Evolutionary conservation across 805 yeast genomes (phyloP).

Genomic region (Teunomyces atbi): DNA sequence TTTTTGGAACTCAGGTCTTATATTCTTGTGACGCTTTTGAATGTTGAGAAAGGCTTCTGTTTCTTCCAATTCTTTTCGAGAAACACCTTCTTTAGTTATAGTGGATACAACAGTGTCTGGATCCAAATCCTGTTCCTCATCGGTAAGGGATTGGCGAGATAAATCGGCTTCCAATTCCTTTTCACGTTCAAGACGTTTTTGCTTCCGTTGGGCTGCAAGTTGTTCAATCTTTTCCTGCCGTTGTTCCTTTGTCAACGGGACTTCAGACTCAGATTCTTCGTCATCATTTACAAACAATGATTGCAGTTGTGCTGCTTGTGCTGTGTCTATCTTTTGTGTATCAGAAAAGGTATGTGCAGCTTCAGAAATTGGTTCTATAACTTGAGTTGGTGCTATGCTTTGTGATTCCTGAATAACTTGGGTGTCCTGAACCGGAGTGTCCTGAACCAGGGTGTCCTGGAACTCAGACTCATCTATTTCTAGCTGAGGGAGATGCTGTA

Average conservation of each 20-base stretch:
- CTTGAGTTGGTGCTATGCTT: constrained; percentile 8
- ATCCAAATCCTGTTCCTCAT: constrained; percentile 38
- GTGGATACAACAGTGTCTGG: constrained; percentile 22
- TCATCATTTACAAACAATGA: background rate
- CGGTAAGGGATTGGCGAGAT: constrained; percentile 31
- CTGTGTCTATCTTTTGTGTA: background rate
- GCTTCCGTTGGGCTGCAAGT: constrained; percentile 19
- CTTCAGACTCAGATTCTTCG: background rate
- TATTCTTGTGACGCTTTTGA: constrained; percentile 30
- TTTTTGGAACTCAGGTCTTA: constrained; percentile 30
- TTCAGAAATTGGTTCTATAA: background rate
- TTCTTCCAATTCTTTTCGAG: constrained; percentile 28
- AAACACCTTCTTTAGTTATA: constrained; percentile 11
- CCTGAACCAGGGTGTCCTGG: background rate
- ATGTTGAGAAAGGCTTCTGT: constrained; percentile 33
- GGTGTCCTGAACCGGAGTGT: background rate
- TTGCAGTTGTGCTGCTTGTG: background rate
- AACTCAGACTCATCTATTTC: constrained; percentile 19
- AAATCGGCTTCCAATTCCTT: constrained; percentile 32
- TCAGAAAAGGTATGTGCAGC: background rate
- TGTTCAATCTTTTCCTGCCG: constrained; percentile 16
- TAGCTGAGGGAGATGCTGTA: constrained; percentile 34
- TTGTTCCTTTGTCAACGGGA: constrained; percentile 14
- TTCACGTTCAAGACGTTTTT: constrained; percentile 15
- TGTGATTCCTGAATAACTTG: constrained; percentile 5